Evolutionary conservation across 192 early-diverging fungal genomes (phyloP).

Genomic region (Mortierella hygrophila): DNA sequence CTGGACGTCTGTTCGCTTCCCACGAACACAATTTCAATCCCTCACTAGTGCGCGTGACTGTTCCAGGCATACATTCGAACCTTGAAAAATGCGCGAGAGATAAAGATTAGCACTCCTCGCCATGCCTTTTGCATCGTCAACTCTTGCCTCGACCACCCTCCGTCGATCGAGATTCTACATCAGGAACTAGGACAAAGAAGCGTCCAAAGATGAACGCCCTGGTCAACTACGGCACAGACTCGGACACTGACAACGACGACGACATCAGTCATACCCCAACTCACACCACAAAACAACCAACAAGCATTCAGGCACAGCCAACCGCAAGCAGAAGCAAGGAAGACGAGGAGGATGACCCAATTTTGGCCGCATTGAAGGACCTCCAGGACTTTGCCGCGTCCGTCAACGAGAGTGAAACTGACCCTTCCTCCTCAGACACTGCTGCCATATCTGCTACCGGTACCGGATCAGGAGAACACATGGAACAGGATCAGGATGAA

Average conservation of each 20-base stretch:
- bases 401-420: background rate
- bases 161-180: background rate
- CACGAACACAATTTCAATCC: background rate
- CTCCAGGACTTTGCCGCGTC: conserved; percentile 41
- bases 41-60: background rate
- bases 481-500: conserved; percentile 15
- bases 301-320: background rate
- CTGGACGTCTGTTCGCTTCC: background rate
- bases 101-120: background rate
- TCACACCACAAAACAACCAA: background rate
- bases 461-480: background rate
- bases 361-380: conserved; percentile 32
- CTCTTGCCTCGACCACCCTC: background rate
- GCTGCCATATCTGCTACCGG: background rate
- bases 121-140: background rate
- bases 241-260: conserved; percentile 25
- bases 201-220: conserved; percentile 34
- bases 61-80: background rate
- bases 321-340: background rate
- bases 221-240: conserved; percentile 35
- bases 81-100: background rate
- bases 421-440: background rate
- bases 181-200: background rate
- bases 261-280: background rate
- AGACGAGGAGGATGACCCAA: conserved; percentile 23